Evolutionary conservation across 306 rosid genomes (phyloP).

Genomic region (Cicer bijugum): DNA sequence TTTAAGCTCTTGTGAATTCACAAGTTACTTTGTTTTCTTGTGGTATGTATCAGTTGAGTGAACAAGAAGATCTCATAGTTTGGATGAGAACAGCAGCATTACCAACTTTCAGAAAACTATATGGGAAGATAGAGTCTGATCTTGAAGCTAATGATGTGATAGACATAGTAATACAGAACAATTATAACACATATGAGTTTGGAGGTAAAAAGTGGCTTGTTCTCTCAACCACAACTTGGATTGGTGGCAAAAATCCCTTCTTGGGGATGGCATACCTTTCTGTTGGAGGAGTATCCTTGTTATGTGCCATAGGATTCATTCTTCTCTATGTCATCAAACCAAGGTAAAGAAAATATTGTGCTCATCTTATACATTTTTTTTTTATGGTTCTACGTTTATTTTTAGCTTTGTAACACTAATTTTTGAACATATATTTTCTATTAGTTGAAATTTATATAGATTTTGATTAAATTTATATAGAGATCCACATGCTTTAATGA

Average conservation of each 20-base stretch:
- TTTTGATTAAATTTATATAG: background rate
- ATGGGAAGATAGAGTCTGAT: slow-evolving; percentile 79
- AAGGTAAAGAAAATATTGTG: slow-evolving; percentile 55
- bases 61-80: slow-evolving; percentile 90
- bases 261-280: slow-evolving; percentile 73
- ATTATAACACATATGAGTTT: slow-evolving; percentile 80
- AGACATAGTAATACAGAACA: slow-evolving; percentile 65
- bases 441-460: background rate
- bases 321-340: slow-evolving; percentile 77
- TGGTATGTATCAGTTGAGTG: slow-evolving; percentile 63
- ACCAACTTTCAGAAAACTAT: slow-evolving; percentile 81
- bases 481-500: background rate
- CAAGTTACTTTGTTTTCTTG: background rate
- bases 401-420: background rate
- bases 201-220: slow-evolving; percentile 71
- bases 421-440: background rate
- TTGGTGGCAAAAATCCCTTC: slow-evolving; percentile 83
- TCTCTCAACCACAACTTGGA: slow-evolving; percentile 83
- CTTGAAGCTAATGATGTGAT: slow-evolving; percentile 65
- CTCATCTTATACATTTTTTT: background rate
- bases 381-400: background rate
- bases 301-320: slow-evolving; percentile 62
- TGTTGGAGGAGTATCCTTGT: slow-evolving; percentile 69
- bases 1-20: background rate
- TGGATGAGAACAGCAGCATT: slow-evolving; percentile 95